These are phyloP conservation scores for Isabelozyma gotoi DNA, from an alignment of 805 yeast species.

Conservation along the genomic window DNA sequence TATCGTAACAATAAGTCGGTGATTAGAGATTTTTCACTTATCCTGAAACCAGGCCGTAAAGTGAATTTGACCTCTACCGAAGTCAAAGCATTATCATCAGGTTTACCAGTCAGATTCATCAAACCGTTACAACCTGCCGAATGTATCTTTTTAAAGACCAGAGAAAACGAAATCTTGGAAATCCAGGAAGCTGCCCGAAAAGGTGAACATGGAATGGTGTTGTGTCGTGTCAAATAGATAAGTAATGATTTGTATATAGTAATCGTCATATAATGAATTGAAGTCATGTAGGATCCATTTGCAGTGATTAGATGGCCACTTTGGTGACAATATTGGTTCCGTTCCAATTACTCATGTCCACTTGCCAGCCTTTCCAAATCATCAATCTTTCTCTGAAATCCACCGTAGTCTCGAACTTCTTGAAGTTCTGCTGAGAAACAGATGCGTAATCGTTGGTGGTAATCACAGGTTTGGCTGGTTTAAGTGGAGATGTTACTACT, in stretches of 20 bases:
- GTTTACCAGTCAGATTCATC: slow-evolving; percentile 70
- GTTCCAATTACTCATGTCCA: slow-evolving; percentile 85
- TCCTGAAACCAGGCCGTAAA: slow-evolving; percentile 83
- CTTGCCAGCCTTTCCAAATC: slow-evolving; percentile 82
- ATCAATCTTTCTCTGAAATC: slow-evolving; percentile 58
- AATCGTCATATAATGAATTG: not conserved
- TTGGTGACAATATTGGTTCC: slow-evolving; percentile 52
- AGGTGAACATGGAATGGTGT: slow-evolving; percentile 70
- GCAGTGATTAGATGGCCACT: slow-evolving; percentile 24
- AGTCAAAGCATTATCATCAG: slow-evolving; percentile 70
- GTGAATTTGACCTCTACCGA: slow-evolving; percentile 64
- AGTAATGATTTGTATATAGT: slow-evolving; percentile 6
- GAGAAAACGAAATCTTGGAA: slow-evolving; percentile 56
- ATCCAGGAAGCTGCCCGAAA: slow-evolving; percentile 83
- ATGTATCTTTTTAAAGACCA: slow-evolving; percentile 64
- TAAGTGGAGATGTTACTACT: slow-evolving; percentile 8
- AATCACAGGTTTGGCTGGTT: slow-evolving; percentile 28
- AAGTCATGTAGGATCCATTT: not conserved
- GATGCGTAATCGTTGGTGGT: slow-evolving; percentile 32
- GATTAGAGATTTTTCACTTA: slow-evolving; percentile 63
- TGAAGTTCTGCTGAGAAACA: slow-evolving; percentile 18
- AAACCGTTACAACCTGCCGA: slow-evolving; percentile 89
- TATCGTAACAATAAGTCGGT: slow-evolving; percentile 82
- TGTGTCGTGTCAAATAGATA: slow-evolving; percentile 67
- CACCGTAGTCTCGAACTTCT: slow-evolving; percentile 29